A percentile compares a stretch with the other conserved stretches of the same genome.
Evolutionary conservation across 2,329 filamentous ascomycete genomes (phyloP).

Genomic region (Mariannaea sp.): DNA sequence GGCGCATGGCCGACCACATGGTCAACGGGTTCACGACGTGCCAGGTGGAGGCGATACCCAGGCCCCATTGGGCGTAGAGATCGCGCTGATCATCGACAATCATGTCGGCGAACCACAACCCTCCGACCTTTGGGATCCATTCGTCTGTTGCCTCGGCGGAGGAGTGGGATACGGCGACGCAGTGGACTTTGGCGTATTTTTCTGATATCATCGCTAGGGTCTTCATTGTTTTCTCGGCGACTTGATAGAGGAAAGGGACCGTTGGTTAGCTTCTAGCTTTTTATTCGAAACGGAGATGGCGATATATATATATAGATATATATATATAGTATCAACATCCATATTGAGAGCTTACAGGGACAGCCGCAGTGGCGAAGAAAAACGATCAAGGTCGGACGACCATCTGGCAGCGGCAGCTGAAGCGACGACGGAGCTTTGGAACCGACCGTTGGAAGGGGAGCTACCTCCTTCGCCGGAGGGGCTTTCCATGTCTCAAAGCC

Average conservation of each 20-base stretch:
- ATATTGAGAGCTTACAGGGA: conserved; percentile 69
- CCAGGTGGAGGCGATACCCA: conserved; percentile 64
- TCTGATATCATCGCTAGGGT: conserved; percentile 57
- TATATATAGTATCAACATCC: no score
- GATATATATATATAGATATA: no score
- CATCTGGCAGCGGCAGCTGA: conserved; percentile 56
- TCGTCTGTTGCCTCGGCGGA: conserved; percentile 56
- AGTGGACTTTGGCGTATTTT: conserved; percentile 55
- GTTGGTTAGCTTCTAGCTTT: neutral
- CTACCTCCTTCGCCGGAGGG: conserved; percentile 48
- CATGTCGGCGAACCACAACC: conserved; percentile 61
- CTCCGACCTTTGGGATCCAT: conserved; percentile 62
- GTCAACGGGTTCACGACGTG: conserved; percentile 64
- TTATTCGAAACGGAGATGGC: no score
- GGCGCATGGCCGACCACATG: conserved; percentile 60
- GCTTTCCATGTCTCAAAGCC: conserved; percentile 50
- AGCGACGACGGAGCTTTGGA: conserved; percentile 59
- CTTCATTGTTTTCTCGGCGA: conserved; percentile 70
- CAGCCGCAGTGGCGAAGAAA: conserved; percentile 77
- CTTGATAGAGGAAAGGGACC: conserved; percentile 45
- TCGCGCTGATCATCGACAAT: conserved; percentile 64
- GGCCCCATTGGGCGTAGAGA: conserved; percentile 68
- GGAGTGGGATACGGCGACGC: conserved; percentile 67
- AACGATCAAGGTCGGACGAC: conserved; percentile 64
- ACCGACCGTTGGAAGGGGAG: conserved; percentile 56